A percentile compares a stretch with the other conserved stretches of the same genome.
These are phyloP conservation scores for Neurospora sp. DNA, from an alignment of 495 filamentous ascomycete genomes.

Conservation along the genomic window DNA sequence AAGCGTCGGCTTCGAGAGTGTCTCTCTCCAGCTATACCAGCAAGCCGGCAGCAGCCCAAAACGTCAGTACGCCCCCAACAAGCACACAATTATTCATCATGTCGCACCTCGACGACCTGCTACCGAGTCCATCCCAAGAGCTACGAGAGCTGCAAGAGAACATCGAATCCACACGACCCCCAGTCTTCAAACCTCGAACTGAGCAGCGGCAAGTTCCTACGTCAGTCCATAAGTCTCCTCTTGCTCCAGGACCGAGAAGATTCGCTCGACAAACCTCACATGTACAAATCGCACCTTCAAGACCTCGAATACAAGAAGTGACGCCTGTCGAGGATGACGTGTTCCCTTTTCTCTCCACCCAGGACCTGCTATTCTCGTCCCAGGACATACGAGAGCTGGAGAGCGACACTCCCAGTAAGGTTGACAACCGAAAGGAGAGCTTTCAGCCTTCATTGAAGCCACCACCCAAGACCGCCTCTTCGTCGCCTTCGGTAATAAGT, in stretches of 20 bases:
- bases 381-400: slow-evolving; percentile 39
- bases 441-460: neutral
- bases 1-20: neutral
- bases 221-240: neutral
- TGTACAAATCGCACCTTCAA: neutral
- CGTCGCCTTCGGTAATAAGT: neutral
- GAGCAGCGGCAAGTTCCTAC: neutral
- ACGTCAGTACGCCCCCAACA: neutral
- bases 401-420: slow-evolving; percentile 8
- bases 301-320: neutral
- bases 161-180: too few relatives aligned
- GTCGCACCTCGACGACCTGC: slow-evolving; percentile 35
- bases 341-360: slow-evolving; percentile 31
- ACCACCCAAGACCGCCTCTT: neutral
- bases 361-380: slow-evolving; percentile 35
- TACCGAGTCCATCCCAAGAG: slow-evolving; percentile 39
- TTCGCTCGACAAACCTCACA: neutral
- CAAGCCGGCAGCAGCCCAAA: neutral
- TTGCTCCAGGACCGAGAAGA: neutral
- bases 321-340: slow-evolving; percentile 6
- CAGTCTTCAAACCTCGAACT: neutral
- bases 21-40: neutral
- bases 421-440: neutral
- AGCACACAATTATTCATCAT: slow-evolving; percentile 1
- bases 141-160: slow-evolving; percentile 23